Evolutionary conservation across 768 basidiomycete genomes (phyloP), one percentile per base, ranked within the genome.

Genomic region (Piloderma croceum): DNA sequence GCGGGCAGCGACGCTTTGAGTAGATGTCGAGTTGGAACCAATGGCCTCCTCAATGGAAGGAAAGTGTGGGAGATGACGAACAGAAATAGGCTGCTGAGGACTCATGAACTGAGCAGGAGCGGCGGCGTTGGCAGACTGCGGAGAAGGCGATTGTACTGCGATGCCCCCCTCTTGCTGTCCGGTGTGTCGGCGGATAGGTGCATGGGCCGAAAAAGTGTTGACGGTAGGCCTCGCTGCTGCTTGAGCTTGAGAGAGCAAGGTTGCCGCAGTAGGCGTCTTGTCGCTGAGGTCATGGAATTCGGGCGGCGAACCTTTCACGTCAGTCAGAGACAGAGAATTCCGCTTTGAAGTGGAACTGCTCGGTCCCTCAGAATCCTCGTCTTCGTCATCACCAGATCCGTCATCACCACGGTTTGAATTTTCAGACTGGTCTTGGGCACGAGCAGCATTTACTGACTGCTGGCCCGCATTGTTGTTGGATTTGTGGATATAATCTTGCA

Each of bases 401-500:
- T 84, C 87, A 43, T 86, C 84, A 37, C 76, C 72, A 46, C 76
- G 74, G 52, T 67, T 70, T 27, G 65, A 46, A 24, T 69, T 64
- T 41, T 84, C 83, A n/a, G 76, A 68, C 33, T 81, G 78, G 50
- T 85, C 85, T 45, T 79, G 78, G 7, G 81, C 80, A 31, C 83
- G 81, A 27, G 79, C 78, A n/a, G 83, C 81, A 48, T 83, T 85
- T 47, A 81, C 73, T 22, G 83, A 82, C 38, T 76, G 70, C 58
- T 87, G 83, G 6, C 77, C 84, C 6, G 88, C 83, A 51, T 73
- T 83, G 59, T 90, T 90, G 67, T 91, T 91, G 4, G 89, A 86
- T 59, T 88, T 89, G 52, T 87, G 85, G 49, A 90, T 86, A 62
- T 90, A 91, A 50, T 90, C 89, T 58, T 90, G 89, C 19, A 91